Conservation (phyloP, 73 alveolate species). For the Diophrys appendiculata region DNA sequence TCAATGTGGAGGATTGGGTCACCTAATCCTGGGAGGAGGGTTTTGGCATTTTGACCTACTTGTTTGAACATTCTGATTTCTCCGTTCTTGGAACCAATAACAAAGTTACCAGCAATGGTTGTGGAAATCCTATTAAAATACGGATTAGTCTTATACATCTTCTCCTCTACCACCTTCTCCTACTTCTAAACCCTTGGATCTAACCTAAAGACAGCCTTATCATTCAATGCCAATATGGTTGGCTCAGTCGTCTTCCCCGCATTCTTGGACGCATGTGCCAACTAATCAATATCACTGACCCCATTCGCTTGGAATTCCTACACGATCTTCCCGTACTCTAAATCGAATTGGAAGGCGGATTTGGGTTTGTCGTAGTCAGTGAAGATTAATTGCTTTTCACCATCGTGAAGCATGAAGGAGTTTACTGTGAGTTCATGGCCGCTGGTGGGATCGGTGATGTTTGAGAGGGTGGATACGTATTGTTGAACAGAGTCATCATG, state of each 20-base stretch:
- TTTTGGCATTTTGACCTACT: constrained; percentile 38
- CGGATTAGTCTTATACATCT: constrained; percentile 24
- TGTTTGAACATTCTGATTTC: constrained; percentile 36
- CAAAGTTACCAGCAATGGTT: constrained; percentile 33
- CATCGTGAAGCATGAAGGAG: constrained; percentile 28
- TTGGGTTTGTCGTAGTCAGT: constrained; percentile 3
- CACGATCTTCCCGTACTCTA: constrained; percentile 30
- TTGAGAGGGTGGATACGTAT: constrained; percentile 5
- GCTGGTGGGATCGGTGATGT: too few species aligned
- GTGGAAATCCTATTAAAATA: constrained; percentile 9
- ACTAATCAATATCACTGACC: background rate
- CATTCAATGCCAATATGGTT: constrained; percentile 14
- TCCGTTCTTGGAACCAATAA: constrained; percentile 35
- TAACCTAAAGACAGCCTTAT: constrained; percentile 14
- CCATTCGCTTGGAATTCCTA: constrained; percentile 22
- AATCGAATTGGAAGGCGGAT: constrained; percentile 20
- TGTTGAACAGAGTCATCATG: constrained; percentile 6
- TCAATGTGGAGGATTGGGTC: constrained; percentile 33
- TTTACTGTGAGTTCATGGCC: too few species aligned
- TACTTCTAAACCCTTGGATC: constrained; percentile 28
- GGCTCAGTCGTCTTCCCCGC: constrained; percentile 8
- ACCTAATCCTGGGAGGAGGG: constrained; percentile 53
- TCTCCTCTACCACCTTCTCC: constrained; percentile 16
- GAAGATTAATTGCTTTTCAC: constrained; percentile 21
- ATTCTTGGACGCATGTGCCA: constrained; percentile 8